Conservation (phyloP, 306 rosid species). For the Lathyrus sativus region DNA sequence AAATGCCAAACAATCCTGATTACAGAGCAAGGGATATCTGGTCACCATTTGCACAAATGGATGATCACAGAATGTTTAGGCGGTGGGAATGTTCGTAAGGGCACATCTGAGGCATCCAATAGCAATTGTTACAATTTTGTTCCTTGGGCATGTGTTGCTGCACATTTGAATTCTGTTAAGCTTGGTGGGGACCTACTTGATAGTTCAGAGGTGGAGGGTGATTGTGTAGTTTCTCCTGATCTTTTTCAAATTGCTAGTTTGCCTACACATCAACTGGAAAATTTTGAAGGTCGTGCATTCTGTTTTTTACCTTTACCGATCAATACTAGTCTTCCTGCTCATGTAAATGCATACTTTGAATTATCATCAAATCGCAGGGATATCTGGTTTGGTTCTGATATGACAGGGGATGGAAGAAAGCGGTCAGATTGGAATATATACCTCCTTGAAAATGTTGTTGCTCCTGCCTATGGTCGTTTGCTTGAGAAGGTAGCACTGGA, state of each 20-base stretch:
- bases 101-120: constrained; percentile 45
- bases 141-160: constrained; percentile 99
- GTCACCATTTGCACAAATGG: constrained; percentile 75
- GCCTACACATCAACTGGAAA: constrained; percentile 50
- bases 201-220: constrained; percentile 44
- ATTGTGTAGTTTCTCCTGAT: constrained; percentile 45
- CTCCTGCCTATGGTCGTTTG: constrained; percentile 91
- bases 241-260: constrained; percentile 53
- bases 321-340: constrained; percentile 89
- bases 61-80: constrained; percentile 87
- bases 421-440: constrained; percentile 98
- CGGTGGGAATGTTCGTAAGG: constrained; percentile 59
- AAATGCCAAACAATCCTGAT: constrained; percentile 74
- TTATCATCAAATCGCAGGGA: constrained; percentile 97
- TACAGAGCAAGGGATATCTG: constrained; percentile 59
- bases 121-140: constrained; percentile 60
- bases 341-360: constrained; percentile 93
- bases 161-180: constrained; percentile 67
- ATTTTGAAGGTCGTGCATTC: constrained; percentile 91
- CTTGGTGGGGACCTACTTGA: constrained; percentile 46
- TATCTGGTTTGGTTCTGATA: constrained; percentile 97
- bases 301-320: constrained; percentile 92
- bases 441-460: constrained; percentile 89
- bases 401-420: constrained; percentile 96
- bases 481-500: constrained; percentile 87